Evolutionary conservation across 805 yeast genomes (phyloP), one percentile per base, ranked within the genome.

Genomic region (Ogataea angusta): DNA sequence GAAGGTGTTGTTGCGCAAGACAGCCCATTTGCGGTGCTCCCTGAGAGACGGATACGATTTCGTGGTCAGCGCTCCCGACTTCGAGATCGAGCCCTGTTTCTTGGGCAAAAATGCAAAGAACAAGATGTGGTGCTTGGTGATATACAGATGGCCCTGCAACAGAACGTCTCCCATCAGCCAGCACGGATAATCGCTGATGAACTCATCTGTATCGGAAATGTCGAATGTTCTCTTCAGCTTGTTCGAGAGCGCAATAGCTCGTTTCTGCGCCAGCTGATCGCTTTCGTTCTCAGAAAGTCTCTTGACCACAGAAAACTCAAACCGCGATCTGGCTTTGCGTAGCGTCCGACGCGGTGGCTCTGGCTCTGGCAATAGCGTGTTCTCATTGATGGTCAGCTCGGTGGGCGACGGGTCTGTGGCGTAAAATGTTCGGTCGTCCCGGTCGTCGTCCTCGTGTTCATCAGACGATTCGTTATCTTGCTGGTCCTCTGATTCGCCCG

Each of bases 161-260:
- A 91, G 66, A 0, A 90, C 93, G 52, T 86, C 95, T 45, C 80
- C 76, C 42, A 88, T 68, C 26, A 90, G 66, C 95, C 96, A 90
- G 22, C 89, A 79, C 3, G 82, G 73, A 52, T 72, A 83, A 46
- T 80, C 85, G n/a, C 72, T 74, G 23, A 73, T 51, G 45, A 82
- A 70, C n/a, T 61, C 60, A 49, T 82, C 89, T 29, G 70, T 70
- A 15, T 70, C 73, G n/a, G 62, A 58, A n/a, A 82, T 60, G 4
- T 68, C 69, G 50, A 75, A 74, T 2, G 63, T 60, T 6, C 53
- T 47, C 25, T 53, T 57, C 30, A 73, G 47, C 40, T 68, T 70
- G 6, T 56, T 52, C 15, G 63, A 57, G 2, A 72, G 48, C 1
- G 68, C 69, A 2, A 49, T 23, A 1, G 73, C 73, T 17, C 70